A percentile compares a stretch with the other conserved stretches of the same genome.
These are phyloP conservation scores for Torulaspora gathmanii DNA, from an alignment of 805 yeast species.

Conservation along the genomic window DNA sequence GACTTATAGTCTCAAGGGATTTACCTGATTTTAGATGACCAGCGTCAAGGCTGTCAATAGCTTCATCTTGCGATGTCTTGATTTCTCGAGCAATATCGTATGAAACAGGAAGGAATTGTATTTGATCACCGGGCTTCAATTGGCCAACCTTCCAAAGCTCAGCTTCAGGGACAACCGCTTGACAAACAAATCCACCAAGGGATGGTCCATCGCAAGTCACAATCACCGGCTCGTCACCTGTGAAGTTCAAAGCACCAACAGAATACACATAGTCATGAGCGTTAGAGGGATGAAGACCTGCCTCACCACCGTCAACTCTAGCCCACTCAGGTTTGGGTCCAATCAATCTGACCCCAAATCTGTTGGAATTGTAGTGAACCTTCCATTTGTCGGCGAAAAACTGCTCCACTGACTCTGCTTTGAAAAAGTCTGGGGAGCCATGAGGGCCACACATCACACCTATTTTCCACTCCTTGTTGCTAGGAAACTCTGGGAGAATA, in stretches of 20 bases:
- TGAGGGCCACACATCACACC: slow-evolving; percentile 98
- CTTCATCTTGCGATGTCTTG: slow-evolving; percentile 55
- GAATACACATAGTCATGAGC: slow-evolving; percentile 97
- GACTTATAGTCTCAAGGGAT: slow-evolving; percentile 37
- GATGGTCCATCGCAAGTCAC: slow-evolving; percentile 97
- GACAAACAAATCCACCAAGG: slow-evolving; percentile 94
- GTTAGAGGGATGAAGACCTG: slow-evolving; percentile 97
- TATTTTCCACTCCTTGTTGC: slow-evolving; percentile 59
- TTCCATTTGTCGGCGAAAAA: slow-evolving; percentile 83
- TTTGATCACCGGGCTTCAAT: slow-evolving; percentile 87
- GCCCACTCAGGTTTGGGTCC: slow-evolving; percentile 99
- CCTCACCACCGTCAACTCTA: slow-evolving; percentile 93
- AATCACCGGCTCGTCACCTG: slow-evolving; percentile 98
- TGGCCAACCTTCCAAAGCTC: slow-evolving; percentile 99
- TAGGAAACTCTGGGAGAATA: slow-evolving; percentile 33
- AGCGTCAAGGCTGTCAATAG: slow-evolving; percentile 37
- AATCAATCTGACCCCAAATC: slow-evolving; percentile 90
- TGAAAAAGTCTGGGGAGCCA: slow-evolving; percentile 94
- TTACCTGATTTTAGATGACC: slow-evolving; percentile 30
- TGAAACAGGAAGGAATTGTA: slow-evolving; percentile 73
- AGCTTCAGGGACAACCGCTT: slow-evolving; percentile 90
- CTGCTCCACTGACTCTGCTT: slow-evolving; percentile 62
- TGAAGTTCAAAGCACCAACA: slow-evolving; percentile 92
- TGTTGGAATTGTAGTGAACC: slow-evolving; percentile 92
- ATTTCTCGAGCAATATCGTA: slow-evolving; percentile 63